phyloP scores from a whole-genome alignment of 106 monocot species.

The Dendrobium nobile region DNA sequence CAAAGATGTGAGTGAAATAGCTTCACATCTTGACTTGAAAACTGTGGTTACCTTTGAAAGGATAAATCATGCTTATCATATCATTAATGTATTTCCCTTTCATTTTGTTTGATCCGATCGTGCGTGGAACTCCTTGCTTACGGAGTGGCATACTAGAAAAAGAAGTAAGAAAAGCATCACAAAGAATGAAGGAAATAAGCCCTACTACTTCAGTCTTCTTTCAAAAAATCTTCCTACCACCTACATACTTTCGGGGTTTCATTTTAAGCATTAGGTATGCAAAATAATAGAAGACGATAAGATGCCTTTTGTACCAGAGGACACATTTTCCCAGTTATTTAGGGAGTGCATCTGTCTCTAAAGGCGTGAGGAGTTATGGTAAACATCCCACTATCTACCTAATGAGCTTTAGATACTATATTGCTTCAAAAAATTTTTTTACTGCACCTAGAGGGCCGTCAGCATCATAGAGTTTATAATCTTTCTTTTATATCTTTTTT shows the following conservation, averaged over 20 bases:
- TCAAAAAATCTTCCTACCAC: not conserved
- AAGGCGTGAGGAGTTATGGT: not conserved
- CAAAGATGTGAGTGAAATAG: no score
- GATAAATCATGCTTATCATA: no score
- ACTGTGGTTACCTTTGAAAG: no score
- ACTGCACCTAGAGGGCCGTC: not conserved
- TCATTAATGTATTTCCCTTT: not conserved
- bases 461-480: slow-evolving; percentile 2
- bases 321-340: not conserved
- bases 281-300: not conserved
- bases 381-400: not conserved
- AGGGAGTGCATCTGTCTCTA: not conserved
- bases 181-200: not conserved
- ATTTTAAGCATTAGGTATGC: slow-evolving; percentile 6
- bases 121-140: slow-evolving; percentile 14
- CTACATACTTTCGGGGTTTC: slow-evolving; percentile 1
- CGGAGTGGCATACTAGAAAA: slow-evolving; percentile 9
- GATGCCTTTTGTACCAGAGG: slow-evolving; percentile 9
- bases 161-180: slow-evolving; percentile 4
- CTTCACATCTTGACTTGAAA: no score
- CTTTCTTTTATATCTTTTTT: not conserved
- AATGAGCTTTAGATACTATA: not conserved
- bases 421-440: not conserved
- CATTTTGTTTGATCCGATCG: slow-evolving; percentile 2
- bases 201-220: slow-evolving; percentile 8